Conservation (phyloP, 805 yeast species). For the Yarrowia yakushimensis region DNA sequence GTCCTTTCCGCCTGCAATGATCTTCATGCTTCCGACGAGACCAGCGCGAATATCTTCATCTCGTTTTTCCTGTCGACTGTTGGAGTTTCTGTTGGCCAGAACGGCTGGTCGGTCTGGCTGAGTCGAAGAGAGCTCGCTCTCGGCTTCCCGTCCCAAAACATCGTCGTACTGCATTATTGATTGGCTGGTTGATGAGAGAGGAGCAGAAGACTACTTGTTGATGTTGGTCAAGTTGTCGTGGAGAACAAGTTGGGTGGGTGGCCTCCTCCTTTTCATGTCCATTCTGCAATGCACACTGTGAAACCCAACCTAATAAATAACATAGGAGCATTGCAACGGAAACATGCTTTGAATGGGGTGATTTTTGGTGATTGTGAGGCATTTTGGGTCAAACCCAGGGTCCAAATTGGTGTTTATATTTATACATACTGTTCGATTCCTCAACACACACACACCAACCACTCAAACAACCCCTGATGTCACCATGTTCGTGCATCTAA, state of each 20-base stretch:
- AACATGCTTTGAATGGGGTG: neutral
- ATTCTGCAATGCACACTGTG: neutral
- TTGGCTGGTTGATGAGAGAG: neutral
- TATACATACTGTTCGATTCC: too few relatives aligned
- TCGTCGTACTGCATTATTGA: constrained; percentile 18
- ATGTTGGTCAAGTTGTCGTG: neutral
- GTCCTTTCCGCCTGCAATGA: constrained; percentile 6
- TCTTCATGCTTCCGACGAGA: constrained; percentile 2
- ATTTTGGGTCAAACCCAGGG: too few relatives aligned
- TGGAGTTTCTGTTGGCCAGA: constrained; percentile 3
- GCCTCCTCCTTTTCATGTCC: constrained; percentile 4
- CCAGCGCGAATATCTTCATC: neutral
- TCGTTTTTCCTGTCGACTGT: neutral
- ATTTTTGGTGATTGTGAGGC: neutral
- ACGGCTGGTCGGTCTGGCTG: constrained; percentile 15
- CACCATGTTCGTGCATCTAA: too few relatives aligned
- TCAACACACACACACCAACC: too few relatives aligned
- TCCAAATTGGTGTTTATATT: too few relatives aligned
- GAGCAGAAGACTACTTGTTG: neutral
- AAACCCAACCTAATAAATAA: neutral
- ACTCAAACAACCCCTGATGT: too few relatives aligned
- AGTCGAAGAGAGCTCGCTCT: constrained; percentile 13
- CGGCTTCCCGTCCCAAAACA: constrained; percentile 20
- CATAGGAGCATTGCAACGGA: neutral
- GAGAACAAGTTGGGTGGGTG: neutral